A percentile compares a stretch with the other conserved stretches of the same genome.
These are phyloP conservation scores for Coprinopsis marcescibilis DNA, from an alignment of 768 basidiomycete genomes.

Conservation along the genomic window DNA sequence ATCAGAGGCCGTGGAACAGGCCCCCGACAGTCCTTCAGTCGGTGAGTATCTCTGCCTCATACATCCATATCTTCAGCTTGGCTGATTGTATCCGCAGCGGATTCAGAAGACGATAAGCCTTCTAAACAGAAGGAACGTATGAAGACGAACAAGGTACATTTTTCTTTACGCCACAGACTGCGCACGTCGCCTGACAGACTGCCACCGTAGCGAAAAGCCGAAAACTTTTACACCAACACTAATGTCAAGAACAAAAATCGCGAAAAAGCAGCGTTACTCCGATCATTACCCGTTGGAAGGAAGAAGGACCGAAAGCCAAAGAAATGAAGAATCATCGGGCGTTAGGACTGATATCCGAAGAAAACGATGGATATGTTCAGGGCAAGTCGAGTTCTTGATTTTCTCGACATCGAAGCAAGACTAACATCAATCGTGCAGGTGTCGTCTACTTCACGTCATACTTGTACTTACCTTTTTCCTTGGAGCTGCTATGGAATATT, in stretches of 20 bases:
- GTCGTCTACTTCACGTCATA: conserved; percentile 6
- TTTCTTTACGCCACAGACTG: neutral
- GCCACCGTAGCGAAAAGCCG: conserved; percentile 63
- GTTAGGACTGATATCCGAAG: conserved; percentile 1
- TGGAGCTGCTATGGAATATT: conserved; percentile 2
- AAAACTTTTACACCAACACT: conserved; percentile 80
- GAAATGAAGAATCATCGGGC: conserved; percentile 18
- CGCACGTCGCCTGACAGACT: neutral
- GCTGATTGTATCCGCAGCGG: conserved; percentile 15
- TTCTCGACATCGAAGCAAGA: neutral
- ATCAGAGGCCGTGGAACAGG: conserved; percentile 19
- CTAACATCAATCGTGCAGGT: conserved; percentile 2
- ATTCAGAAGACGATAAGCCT: conserved; percentile 28
- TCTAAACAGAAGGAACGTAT: conserved; percentile 62
- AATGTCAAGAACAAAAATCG: conserved; percentile 90
- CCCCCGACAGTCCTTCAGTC: conserved; percentile 14
- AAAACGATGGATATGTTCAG: neutral
- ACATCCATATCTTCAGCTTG: conserved; percentile 5
- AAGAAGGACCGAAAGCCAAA: conserved; percentile 29
- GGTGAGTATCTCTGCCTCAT: neutral
- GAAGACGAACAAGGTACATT: conserved; percentile 84
- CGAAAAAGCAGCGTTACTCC: conserved; percentile 54
- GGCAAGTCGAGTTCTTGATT: conserved; percentile 4
- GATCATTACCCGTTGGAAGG: conserved; percentile 50
- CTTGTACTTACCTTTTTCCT: neutral